These are phyloP conservation scores for Cercospora sp. DNA, from an alignment of 2,329 filamentous ascomycete species.

Conservation along the genomic window DNA sequence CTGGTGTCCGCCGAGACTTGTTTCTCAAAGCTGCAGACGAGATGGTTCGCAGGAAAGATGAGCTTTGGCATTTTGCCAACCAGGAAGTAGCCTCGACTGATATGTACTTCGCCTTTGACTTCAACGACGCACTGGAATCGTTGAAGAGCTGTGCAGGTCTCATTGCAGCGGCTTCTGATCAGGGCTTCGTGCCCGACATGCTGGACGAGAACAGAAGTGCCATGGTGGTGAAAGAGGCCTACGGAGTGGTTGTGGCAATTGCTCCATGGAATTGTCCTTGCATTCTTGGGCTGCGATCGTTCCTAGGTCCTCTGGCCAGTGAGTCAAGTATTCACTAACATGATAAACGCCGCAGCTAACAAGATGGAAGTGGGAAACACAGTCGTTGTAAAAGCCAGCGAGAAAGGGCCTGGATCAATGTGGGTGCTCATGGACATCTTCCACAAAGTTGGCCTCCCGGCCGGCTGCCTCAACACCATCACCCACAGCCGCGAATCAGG, in stretches of 20 bases:
- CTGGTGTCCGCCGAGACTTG: conserved; percentile 65
- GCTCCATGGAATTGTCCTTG: conserved; percentile 67
- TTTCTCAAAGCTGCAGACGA: conserved; percentile 68
- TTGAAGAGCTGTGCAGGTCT: conserved; percentile 55
- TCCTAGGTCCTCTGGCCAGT: conserved; percentile 60
- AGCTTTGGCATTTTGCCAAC: conserved; percentile 61
- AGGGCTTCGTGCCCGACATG: conserved; percentile 48
- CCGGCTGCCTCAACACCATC: conserved; percentile 71
- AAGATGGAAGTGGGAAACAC: conserved; percentile 63
- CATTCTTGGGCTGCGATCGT: conserved; percentile 48
- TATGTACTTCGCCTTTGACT: conserved; percentile 41
- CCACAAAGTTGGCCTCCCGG: conserved; percentile 71
- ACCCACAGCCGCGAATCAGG: conserved; percentile 62
- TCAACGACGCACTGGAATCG: conserved; percentile 44
- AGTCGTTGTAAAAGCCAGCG: conserved; percentile 68
- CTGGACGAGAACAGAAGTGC: conserved; percentile 58
- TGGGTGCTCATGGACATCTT: conserved; percentile 57
- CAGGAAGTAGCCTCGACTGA: conserved; percentile 56
- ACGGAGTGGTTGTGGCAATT: conserved; percentile 74
- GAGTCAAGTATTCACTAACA: neutral
- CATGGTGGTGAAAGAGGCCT: conserved; percentile 67
- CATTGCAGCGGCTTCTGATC: conserved; percentile 48
- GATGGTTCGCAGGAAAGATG: conserved; percentile 60
- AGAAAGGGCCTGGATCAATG: conserved; percentile 66
- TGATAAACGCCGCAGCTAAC: conserved; percentile 3